phyloP scores from a whole-genome alignment of 1,139 yeast genomes.

The Kluyveromyces sp. region DNA sequence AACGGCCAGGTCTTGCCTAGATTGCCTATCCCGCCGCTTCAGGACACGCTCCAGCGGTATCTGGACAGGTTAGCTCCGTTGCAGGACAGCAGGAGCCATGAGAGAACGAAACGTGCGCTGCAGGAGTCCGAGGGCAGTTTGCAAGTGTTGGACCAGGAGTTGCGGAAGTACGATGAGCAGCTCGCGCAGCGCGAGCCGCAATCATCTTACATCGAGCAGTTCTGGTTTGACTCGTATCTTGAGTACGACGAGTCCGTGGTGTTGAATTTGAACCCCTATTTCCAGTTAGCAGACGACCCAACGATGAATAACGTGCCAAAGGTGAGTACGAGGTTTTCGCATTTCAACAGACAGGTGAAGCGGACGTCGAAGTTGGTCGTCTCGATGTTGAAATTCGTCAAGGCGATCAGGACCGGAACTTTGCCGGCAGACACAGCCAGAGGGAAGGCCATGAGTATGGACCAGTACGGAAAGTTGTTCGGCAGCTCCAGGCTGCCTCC shows the following conservation, averaged over 20 bases:
- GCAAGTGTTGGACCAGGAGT: conserved; percentile 10
- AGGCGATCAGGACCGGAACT: conserved; percentile 68
- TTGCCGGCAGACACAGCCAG: conserved; percentile 62
- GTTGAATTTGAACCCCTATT: conserved; percentile 76
- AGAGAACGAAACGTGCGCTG: conserved; percentile 51
- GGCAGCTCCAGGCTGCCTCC: conserved; percentile 83
- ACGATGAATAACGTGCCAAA: conserved; percentile 49
- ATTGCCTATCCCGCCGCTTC: conserved; percentile 68
- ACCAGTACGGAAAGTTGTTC: conserved; percentile 74
- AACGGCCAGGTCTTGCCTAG: conserved; percentile 6
- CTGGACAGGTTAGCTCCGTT: conserved; percentile 62
- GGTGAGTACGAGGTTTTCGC: conserved; percentile 15
- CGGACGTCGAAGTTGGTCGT: conserved; percentile 72
- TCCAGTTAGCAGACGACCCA: conserved; percentile 80
- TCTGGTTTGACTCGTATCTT: conserved; percentile 83
- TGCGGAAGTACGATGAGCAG: conserved; percentile 43
- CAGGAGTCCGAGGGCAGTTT: conserved; percentile 46
- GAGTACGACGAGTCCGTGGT: conserved; percentile 85
- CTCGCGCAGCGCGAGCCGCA: conserved; percentile 52
- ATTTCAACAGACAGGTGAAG: conserved; percentile 46
- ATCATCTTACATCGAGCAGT: conserved; percentile 79
- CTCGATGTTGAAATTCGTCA: conserved; percentile 65
- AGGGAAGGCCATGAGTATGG: conserved; percentile 75
- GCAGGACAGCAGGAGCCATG: conserved; percentile 64
- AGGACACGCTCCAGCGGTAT: conserved; percentile 56